A percentile compares a stretch with the other conserved stretches of the same genome.
Conservation (phyloP, 495 filamentous ascomycete genomes). For the Penicillium ucsense region DNA sequence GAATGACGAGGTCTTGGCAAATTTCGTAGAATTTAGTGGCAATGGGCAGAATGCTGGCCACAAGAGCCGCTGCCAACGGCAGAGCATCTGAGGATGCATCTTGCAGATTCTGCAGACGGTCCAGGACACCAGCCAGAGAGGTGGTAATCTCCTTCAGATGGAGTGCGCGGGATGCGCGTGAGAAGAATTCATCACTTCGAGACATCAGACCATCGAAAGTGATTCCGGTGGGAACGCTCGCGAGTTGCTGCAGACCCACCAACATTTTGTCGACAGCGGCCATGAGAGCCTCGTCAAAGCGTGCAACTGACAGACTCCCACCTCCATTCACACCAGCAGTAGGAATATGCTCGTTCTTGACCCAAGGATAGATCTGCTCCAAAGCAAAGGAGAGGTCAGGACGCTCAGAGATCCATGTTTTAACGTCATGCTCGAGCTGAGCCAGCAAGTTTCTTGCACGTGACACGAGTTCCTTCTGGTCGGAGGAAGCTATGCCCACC, state of each 20-base stretch:
- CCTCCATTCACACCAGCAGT: slow-evolving; percentile 4
- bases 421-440: slow-evolving; percentile 35
- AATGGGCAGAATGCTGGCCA: slow-evolving; percentile 62
- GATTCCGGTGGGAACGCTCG: slow-evolving; percentile 45
- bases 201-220: slow-evolving; percentile 57
- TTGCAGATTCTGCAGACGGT: slow-evolving; percentile 40
- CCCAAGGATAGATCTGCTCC: slow-evolving; percentile 47
- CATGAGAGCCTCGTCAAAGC: slow-evolving; percentile 49
- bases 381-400: slow-evolving; percentile 55
- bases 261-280: slow-evolving; percentile 55
- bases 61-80: slow-evolving; percentile 45
- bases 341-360: slow-evolving; percentile 12
- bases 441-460: slow-evolving; percentile 35
- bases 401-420: slow-evolving; percentile 29
- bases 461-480: slow-evolving; percentile 30
- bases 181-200: slow-evolving; percentile 47
- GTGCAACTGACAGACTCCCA: slow-evolving; percentile 16
- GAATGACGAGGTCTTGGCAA: slow-evolving; percentile 40
- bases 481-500: slow-evolving; percentile 37
- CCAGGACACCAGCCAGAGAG: slow-evolving; percentile 41
- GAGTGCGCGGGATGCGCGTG: slow-evolving; percentile 46
- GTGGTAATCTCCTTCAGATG: slow-evolving; percentile 44
- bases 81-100: slow-evolving; percentile 30
- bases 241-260: slow-evolving; percentile 63
- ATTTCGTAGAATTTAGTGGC: slow-evolving; percentile 60